phyloP scores from a whole-genome alignment of 164 flowering plant genomes.

The Annona squamosa region DNA sequence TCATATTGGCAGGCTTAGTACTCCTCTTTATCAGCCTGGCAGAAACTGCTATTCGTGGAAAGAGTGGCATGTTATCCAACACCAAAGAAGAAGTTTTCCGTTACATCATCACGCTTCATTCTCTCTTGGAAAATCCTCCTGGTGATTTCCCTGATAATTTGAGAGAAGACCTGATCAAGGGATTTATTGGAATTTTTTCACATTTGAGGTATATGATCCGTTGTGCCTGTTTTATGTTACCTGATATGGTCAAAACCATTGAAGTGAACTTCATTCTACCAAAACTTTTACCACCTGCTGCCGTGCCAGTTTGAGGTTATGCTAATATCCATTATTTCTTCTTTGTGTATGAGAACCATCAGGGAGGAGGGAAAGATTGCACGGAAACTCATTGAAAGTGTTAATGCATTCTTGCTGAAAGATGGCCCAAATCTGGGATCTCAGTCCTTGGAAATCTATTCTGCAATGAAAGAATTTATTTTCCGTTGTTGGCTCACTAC shows the following conservation, averaged over 20 bases:
- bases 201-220: conserved; percentile 42
- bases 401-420: conserved; percentile 64
- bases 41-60: conserved; percentile 36
- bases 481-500: conserved; percentile 66
- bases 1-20: conserved; percentile 45
- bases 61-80: conserved; percentile 27
- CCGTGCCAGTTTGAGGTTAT: conserved; percentile 1
- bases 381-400: conserved; percentile 80
- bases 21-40: conserved; percentile 59
- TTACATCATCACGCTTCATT: conserved; percentile 62
- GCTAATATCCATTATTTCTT: conserved; percentile 3
- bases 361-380: conserved; percentile 87
- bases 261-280: neutral
- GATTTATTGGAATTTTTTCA: conserved; percentile 53
- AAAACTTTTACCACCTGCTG: neutral
- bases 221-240: too few relatives aligned
- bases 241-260: neutral
- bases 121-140: conserved; percentile 85
- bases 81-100: conserved; percentile 72
- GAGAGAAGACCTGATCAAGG: conserved; percentile 53
- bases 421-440: conserved; percentile 90
- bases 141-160: conserved; percentile 73
- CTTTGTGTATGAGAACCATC: conserved; percentile 10
- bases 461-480: conserved; percentile 55
- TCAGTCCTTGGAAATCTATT: conserved; percentile 61